phyloP scores from a whole-genome alignment of 306 rosid species.

The Rubus parviflorus region DNA sequence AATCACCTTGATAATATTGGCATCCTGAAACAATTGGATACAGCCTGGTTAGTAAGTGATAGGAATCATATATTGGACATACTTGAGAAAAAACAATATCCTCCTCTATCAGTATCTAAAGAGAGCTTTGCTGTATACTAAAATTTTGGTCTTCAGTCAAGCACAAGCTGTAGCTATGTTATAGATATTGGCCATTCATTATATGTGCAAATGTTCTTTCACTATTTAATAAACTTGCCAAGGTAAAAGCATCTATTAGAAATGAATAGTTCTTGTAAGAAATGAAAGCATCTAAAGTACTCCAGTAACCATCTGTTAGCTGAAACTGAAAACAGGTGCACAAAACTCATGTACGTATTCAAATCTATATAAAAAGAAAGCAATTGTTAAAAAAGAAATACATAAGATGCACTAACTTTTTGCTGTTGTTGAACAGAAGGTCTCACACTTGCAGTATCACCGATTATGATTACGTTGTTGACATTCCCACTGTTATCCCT shows the following conservation, averaged over 20 bases:
- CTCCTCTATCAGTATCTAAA: neutral
- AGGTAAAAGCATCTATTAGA: neutral
- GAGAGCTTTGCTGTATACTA: neutral
- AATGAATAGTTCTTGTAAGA: neutral
- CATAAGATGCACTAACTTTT: constrained; percentile 45
- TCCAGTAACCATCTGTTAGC: neutral
- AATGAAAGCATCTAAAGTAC: neutral
- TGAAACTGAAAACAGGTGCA: neutral
- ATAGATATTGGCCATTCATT: neutral
- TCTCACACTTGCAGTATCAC: constrained; percentile 82
- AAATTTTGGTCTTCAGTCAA: neutral
- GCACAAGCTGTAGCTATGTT: neutral
- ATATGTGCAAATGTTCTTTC: neutral
- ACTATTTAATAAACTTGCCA: neutral
- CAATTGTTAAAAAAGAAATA: neutral
- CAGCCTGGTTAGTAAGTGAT: constrained; percentile 10
- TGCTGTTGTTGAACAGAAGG: constrained; percentile 74
- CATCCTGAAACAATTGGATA: constrained; percentile 55
- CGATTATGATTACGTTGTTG: constrained; percentile 81
- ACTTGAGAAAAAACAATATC: neutral
- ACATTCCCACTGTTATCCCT: constrained; percentile 78
- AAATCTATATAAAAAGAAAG: neutral
- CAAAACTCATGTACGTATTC: neutral
- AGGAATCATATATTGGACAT: constrained; percentile 8
- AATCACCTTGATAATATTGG: constrained; percentile 81